Evolutionary conservation across 1,139 yeast genomes (phyloP).

Genomic region (Nadsonia starkeyi-henricii): DNA sequence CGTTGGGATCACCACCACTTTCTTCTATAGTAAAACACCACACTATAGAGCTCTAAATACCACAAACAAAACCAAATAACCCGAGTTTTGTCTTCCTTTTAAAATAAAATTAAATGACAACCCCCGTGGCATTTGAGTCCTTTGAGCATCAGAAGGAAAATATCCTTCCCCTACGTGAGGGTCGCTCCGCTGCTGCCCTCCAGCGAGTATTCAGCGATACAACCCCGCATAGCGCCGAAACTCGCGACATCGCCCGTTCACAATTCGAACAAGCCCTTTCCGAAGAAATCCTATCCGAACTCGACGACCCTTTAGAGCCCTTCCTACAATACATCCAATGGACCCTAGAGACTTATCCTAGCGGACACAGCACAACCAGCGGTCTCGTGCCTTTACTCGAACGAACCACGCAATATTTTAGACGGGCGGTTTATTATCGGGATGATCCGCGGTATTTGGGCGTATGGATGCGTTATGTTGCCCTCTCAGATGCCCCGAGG

Average conservation of each 20-base stretch:
- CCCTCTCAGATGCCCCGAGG: slow-evolving; percentile 52
- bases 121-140: slow-evolving; percentile 30
- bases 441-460: slow-evolving; percentile 70
- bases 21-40: too few species aligned
- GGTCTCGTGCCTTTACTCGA: slow-evolving; percentile 57
- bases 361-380: slow-evolving; percentile 52
- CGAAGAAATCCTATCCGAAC: slow-evolving; percentile 31
- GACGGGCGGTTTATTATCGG: slow-evolving; percentile 51
- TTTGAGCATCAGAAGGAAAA: slow-evolving; percentile 72
- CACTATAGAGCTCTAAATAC: too few species aligned
- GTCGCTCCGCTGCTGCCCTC: slow-evolving; percentile 53
- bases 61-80: too few species aligned
- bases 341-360: slow-evolving; percentile 53
- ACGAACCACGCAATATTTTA: slow-evolving; percentile 54
- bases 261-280: slow-evolving; percentile 32
- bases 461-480: slow-evolving; percentile 68
- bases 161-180: slow-evolving; percentile 55
- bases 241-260: slow-evolving; percentile 12
- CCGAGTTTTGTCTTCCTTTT: too few species aligned
- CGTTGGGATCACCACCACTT: too few species aligned
- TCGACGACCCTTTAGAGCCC: slow-evolving; percentile 71
- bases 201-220: slow-evolving; percentile 28
- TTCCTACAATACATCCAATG: slow-evolving; percentile 63
- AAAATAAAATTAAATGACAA: too few species aligned
- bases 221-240: slow-evolving; percentile 10